phyloP scores from a whole-genome alignment of 805 yeast genomes.

The Myxozyma neglecta region DNA sequence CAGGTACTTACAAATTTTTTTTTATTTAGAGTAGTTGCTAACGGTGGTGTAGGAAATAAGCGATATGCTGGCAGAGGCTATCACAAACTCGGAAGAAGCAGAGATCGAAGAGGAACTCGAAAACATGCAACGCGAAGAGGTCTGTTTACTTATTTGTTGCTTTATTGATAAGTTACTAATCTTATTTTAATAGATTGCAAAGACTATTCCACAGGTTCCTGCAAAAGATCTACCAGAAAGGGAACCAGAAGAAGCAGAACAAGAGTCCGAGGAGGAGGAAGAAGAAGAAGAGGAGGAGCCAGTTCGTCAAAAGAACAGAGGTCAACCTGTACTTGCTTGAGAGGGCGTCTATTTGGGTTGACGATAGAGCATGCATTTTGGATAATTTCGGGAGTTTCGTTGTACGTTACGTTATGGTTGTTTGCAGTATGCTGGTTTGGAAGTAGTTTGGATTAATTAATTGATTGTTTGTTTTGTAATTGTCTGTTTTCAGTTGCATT shows the following conservation, averaged over 20 bases:
- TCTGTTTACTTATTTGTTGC: constrained; percentile 27
- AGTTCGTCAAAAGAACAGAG: constrained; percentile 18
- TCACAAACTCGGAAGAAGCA: constrained; percentile 44
- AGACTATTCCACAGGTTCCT: constrained; percentile 21
- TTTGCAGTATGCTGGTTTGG: no score
- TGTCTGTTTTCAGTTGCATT: neutral
- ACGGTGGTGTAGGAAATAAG: constrained; percentile 38
- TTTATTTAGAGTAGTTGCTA: constrained; percentile 2
- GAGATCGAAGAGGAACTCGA: constrained; percentile 39
- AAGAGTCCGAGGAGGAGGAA: constrained; percentile 31
- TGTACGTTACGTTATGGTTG: no score
- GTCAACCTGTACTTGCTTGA: constrained; percentile 6
- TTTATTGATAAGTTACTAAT: neutral
- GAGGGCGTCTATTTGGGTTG: no score
- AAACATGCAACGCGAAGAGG: constrained; percentile 37
- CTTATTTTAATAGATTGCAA: constrained; percentile 12
- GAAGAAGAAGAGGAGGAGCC: constrained; percentile 32
- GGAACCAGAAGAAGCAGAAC: constrained; percentile 32
- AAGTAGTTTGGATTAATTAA: no score
- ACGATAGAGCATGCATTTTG: neutral
- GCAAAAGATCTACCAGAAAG: constrained; percentile 25
- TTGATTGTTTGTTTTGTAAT: neutral
- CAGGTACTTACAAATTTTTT: constrained; percentile 44
- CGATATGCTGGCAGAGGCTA: constrained; percentile 40
- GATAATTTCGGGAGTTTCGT: neutral